phyloP scores from a whole-genome alignment of 306 rosid genomes.

The Castanospermum australe region DNA sequence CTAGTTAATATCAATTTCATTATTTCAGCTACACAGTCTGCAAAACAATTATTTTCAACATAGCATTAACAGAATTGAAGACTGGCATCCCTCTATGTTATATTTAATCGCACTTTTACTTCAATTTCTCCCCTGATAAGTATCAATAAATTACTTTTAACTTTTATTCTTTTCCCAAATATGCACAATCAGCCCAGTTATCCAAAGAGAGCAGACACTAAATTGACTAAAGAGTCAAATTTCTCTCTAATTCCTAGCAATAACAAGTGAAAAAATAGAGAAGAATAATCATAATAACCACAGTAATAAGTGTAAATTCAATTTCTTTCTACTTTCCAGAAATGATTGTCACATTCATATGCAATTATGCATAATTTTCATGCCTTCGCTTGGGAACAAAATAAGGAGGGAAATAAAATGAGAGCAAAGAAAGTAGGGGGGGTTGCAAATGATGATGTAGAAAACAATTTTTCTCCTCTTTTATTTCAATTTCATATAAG shows the following conservation, averaged over 20 bases:
- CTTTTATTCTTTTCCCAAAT: background rate
- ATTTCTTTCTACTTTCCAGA: no score
- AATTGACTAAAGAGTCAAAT: background rate
- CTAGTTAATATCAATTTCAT: no score
- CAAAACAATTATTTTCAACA: no score
- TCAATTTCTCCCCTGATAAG: background rate
- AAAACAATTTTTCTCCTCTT: background rate
- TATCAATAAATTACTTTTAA: background rate
- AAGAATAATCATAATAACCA: background rate
- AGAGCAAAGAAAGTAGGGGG: background rate
- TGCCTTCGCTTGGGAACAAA: background rate
- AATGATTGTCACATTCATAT: background rate
- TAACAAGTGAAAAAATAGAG: background rate
- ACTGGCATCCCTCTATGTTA: background rate
- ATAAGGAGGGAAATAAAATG: background rate
- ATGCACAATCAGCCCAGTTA: background rate
- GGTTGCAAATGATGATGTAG: background rate
- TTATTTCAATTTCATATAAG: background rate
- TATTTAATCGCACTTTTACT: background rate
- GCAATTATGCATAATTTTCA: background rate
- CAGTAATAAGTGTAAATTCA: no score
- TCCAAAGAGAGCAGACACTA: background rate
- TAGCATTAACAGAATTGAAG: no score
- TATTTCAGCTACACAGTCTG: no score
- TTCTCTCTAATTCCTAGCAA: background rate